phyloP scores from a whole-genome alignment of 2,329 filamentous ascomycete genomes.

The Alternaria tenuissima region DNA sequence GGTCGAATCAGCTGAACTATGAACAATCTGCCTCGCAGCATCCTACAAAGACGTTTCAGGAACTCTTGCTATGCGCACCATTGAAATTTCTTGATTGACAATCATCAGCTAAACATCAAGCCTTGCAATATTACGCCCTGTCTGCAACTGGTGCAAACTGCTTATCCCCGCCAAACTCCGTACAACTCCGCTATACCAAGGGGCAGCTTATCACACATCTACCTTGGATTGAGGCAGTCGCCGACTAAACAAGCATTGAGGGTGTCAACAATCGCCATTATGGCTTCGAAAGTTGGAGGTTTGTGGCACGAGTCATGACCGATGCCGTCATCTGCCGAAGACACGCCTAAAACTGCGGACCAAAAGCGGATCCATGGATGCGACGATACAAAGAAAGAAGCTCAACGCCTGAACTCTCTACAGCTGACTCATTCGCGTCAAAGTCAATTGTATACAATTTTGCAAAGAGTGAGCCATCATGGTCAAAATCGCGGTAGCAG shows the following conservation, averaged over 20 bases:
- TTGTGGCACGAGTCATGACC: conserved; percentile 6
- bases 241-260: not conserved
- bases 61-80: not conserved
- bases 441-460: too few species aligned
- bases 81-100: not conserved
- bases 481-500: conserved; percentile 49
- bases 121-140: not conserved
- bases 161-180: not conserved
- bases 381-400: not conserved
- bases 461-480: conserved; percentile 16
- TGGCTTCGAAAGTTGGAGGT: not conserved
- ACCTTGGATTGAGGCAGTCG: not conserved
- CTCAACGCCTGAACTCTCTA: not conserved
- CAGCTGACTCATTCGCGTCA: not conserved
- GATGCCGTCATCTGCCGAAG: conserved; percentile 7
- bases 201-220: not conserved
- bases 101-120: not conserved
- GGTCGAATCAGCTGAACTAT: not conserved
- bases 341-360: conserved; percentile 3
- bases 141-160: not conserved
- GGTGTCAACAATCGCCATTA: not conserved
- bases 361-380: not conserved
- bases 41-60: not conserved
- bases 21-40: not conserved
- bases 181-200: not conserved